These are phyloP conservation scores for Dovyalis caffra DNA, from an alignment of 345 rosid species.

Conservation along the genomic window DNA sequence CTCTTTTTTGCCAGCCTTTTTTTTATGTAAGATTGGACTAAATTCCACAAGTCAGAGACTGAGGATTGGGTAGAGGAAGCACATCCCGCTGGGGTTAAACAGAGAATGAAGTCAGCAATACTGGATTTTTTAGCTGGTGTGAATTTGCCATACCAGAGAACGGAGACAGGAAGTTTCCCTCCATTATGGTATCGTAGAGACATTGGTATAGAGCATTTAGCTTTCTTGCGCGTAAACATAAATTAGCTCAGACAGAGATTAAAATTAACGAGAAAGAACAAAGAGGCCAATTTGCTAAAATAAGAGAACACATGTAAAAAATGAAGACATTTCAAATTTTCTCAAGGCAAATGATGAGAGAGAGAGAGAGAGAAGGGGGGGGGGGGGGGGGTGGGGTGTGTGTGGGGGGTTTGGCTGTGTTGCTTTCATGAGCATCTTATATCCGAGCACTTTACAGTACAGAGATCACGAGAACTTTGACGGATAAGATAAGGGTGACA, in stretches of 20 bases:
- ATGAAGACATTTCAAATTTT: neutral
- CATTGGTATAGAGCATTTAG: conserved; percentile 22
- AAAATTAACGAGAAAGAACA: conserved; percentile 7
- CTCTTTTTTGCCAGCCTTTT: too few relatives aligned
- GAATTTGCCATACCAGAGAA: too few relatives aligned
- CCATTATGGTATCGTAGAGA: conserved; percentile 36
- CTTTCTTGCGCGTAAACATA: conserved; percentile 20
- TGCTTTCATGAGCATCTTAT: conserved; percentile 23
- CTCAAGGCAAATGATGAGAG: neutral
- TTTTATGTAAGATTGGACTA: too few relatives aligned
- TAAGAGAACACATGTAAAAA: conserved; percentile 14
- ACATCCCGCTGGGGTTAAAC: too few relatives aligned
- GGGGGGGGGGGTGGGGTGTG: conserved; percentile 14
- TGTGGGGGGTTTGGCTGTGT: conserved; percentile 2
- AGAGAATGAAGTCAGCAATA: too few relatives aligned
- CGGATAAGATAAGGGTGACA: conserved; percentile 14
- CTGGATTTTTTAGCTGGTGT: too few relatives aligned
- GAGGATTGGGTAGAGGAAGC: too few relatives aligned
- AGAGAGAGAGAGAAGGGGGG: neutral
- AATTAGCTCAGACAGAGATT: conserved; percentile 5
- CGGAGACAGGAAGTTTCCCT: conserved; percentile 19
- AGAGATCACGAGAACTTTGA: conserved; percentile 12
- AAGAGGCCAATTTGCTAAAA: conserved; percentile 1
- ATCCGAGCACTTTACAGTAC: neutral
- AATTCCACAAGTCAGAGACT: too few relatives aligned